Base-by-base conservation (phyloP, 2,329 filamentous ascomycete genomes). In the Talaromyces atroroseus region DNA sequence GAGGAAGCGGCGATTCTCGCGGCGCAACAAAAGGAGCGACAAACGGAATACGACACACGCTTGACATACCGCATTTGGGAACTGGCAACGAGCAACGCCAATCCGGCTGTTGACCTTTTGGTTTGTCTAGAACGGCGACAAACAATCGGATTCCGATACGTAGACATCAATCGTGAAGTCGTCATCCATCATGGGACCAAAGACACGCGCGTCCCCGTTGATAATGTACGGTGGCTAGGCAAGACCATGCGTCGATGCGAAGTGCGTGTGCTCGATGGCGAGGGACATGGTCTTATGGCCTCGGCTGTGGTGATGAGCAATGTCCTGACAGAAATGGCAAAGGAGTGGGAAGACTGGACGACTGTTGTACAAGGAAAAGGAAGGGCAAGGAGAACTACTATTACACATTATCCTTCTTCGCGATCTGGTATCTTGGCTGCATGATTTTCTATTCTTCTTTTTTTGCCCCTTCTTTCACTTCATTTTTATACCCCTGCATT, bases 241-340 rank as follows among this genome's bases (percentile, higher is more conserved):
- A 92, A 92, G 72, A 89, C 89, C 44, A 97, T 99, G 92, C 85
- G 89, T 29, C 81, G 89, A 49, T 97, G 92, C 71, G 94, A 97
- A 70, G 90, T 99, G 14, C 80, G 92, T 5, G 85, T 97, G 5
- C 79, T 99, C 2, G 89, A 95, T 63, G 90, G 89, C 5, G 92
- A 99, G 71, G 90, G 92, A 2, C 94, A 99, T 68, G 92, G 94
- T 0, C 77, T 99, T 23, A 99, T 99, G 94, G 94, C 94, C 0
- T 95, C 88, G 63, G 92, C 94, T 0, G 79, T 80, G 14, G 92
- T 97, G 46, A 99, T 99, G 94, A 89, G 90, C 45, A 85, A 87
- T 20, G 88, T 97, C n/a, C 76, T 99, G 36, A 92, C 90, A 72
- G 94, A 99, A 75, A 95, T 99, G 66, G 88, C 89, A 52, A 86